phyloP scores from a whole-genome alignment of 371 early-diverging fungal genomes.

The Mortierella sp. region DNA sequence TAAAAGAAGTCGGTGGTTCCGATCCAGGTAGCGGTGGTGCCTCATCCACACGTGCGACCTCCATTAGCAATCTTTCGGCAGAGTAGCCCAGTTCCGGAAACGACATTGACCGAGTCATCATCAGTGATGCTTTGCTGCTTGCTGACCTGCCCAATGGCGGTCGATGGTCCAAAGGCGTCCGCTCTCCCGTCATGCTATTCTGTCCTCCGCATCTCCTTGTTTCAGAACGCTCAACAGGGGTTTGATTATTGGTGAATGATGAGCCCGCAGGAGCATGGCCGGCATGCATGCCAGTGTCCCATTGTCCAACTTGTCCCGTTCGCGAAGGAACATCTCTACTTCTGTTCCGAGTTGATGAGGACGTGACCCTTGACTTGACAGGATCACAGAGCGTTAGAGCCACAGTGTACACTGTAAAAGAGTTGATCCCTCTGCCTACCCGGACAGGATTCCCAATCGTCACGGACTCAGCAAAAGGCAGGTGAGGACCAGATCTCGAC shows the following conservation, averaged over 20 bases:
- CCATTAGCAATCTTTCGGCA: constrained; percentile 26
- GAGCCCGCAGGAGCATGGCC: constrained; percentile 7
- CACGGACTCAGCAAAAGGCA: constrained; percentile 48
- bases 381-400: constrained; percentile 39
- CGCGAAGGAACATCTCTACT: neutral
- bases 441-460: constrained; percentile 38
- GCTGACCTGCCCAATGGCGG: constrained; percentile 1
- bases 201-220: neutral
- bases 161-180: neutral
- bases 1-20: neutral
- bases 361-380: neutral
- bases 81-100: constrained; percentile 28
- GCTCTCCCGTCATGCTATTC: neutral
- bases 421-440: constrained; percentile 40
- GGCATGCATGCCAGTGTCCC: constrained; percentile 1
- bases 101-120: constrained; percentile 46
- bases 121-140: constrained; percentile 21
- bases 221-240: neutral
- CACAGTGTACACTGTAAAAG: constrained; percentile 42
- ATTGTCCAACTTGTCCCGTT: neutral
- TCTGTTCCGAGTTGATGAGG: neutral
- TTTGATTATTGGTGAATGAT: neutral
- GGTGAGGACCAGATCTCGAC: constrained; percentile 21
- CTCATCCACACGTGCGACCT: constrained; percentile 7
- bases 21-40: neutral